Conservation (phyloP, 2,329 filamentous ascomycete genomes). For the Furcasterigmium furcatum region DNA sequence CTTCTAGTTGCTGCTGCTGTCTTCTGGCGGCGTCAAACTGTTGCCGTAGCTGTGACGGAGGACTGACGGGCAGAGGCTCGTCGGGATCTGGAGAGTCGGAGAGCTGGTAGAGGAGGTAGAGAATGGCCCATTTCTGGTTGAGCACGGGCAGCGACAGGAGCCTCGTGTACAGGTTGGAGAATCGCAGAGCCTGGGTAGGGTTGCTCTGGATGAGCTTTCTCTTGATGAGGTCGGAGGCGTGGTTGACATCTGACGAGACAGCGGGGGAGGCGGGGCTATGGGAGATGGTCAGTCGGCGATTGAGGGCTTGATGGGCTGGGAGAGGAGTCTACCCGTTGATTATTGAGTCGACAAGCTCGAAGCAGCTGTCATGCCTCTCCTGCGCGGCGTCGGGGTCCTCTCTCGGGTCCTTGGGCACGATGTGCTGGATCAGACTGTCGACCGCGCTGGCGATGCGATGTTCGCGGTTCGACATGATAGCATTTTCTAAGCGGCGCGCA, state of each 20-base stretch:
- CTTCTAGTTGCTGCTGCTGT: slow-evolving; percentile 15
- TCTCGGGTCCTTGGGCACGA: slow-evolving; percentile 63
- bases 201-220: slow-evolving; percentile 79
- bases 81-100: slow-evolving; percentile 63
- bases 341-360: slow-evolving; percentile 47
- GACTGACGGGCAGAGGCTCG: slow-evolving; percentile 45
- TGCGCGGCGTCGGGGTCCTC: slow-evolving; percentile 68
- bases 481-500: slow-evolving; percentile 3
- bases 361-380: slow-evolving; percentile 63
- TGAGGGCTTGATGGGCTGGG: background rate
- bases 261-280: slow-evolving; percentile 47
- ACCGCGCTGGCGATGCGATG: slow-evolving; percentile 76
- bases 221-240: slow-evolving; percentile 91
- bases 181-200: slow-evolving; percentile 74
- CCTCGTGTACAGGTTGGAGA: slow-evolving; percentile 87
- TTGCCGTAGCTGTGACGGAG: slow-evolving; percentile 30
- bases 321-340: slow-evolving; percentile 42
- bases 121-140: slow-evolving; percentile 93
- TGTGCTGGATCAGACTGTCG: slow-evolving; percentile 71
- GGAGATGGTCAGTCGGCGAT: slow-evolving; percentile 6
- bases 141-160: slow-evolving; percentile 88
- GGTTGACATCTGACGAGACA: slow-evolving; percentile 73
- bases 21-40: slow-evolving; percentile 4
- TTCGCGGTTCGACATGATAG: slow-evolving; percentile 24
- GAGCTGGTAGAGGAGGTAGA: slow-evolving; percentile 85